Conservation (phyloP, 345 rosid genomes). For the Salix udensis region DNA sequence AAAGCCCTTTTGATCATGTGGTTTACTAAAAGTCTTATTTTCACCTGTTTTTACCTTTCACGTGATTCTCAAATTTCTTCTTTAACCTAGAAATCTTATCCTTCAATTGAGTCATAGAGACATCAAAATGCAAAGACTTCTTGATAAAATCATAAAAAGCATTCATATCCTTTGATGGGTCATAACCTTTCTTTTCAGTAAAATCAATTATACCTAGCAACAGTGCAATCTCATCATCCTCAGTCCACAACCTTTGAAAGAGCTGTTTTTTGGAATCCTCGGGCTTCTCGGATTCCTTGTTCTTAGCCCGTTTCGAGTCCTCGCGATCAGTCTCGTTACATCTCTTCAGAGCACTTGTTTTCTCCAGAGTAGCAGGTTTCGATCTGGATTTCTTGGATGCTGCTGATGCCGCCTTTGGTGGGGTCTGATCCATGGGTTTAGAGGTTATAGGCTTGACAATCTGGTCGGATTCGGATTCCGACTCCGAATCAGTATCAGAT, state of each 20-base stretch:
- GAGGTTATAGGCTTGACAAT: slow-evolving; percentile 7
- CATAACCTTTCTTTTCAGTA: slow-evolving; percentile 26
- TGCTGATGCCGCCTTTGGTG: background rate
- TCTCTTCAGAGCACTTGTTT: background rate
- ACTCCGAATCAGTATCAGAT: background rate
- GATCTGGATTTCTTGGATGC: background rate
- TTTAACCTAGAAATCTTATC: slow-evolving; percentile 42
- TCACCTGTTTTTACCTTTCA: slow-evolving; percentile 19
- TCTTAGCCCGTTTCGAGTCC: slow-evolving; percentile 14
- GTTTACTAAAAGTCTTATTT: slow-evolving; percentile 15
- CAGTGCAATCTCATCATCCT: slow-evolving; percentile 41
- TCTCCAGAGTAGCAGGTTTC: background rate
- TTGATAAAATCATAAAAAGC: slow-evolving; percentile 40
- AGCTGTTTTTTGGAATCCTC: background rate
- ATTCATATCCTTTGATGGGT: slow-evolving; percentile 34
- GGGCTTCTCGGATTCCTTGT: slow-evolving; percentile 22
- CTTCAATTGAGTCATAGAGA: slow-evolving; percentile 31
- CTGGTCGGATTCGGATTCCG: background rate
- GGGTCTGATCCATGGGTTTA: slow-evolving; percentile 8
- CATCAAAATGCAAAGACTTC: slow-evolving; percentile 35
- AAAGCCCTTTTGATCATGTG: slow-evolving; percentile 24
- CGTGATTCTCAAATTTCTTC: slow-evolving; percentile 30
- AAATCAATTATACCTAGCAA: slow-evolving; percentile 42
- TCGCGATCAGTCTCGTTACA: slow-evolving; percentile 1
- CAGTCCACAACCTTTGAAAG: background rate